Conservation (phyloP, 2,329 filamentous ascomycete species). For the Fusarium sterilihyphosum region DNA sequence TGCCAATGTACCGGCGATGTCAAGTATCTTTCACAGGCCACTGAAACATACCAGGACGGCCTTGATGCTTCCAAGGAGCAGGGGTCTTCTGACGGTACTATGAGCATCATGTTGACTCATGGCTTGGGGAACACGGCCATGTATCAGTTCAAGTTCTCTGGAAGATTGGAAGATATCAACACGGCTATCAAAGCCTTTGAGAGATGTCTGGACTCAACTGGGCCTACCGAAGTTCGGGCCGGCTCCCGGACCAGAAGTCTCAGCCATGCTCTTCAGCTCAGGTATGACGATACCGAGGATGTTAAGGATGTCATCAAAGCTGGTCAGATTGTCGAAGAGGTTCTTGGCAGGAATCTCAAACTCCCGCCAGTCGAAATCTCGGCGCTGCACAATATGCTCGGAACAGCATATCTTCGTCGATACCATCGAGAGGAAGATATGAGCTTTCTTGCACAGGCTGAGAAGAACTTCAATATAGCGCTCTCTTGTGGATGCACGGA, state of each 20-base stretch:
- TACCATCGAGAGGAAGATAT: neutral
- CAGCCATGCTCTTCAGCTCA: neutral
- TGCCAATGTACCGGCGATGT: neutral
- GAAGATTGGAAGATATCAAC: neutral
- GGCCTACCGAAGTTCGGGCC: neutral
- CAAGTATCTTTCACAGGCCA: neutral
- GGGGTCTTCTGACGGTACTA: accelerated
- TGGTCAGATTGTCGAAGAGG: neutral
- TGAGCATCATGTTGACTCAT: neutral
- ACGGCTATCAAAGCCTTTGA: neutral
- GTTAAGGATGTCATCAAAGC: neutral
- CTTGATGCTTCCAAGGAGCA: neutral
- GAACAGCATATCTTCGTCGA: neutral
- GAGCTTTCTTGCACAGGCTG: neutral
- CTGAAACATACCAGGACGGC: neutral
- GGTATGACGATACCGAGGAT: neutral
- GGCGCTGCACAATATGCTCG: neutral
- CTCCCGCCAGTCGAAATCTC: neutral
- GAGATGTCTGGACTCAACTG: neutral
- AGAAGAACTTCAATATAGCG: neutral
- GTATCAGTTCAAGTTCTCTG: neutral
- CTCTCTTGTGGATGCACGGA: neutral
- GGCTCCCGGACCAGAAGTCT: neutral
- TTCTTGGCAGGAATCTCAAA: neutral
- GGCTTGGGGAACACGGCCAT: neutral